Evolutionary conservation across 2,329 filamentous ascomycete species (phyloP), one percentile per base, ranked within the genome.

Genomic region (Amauroascus niger): DNA sequence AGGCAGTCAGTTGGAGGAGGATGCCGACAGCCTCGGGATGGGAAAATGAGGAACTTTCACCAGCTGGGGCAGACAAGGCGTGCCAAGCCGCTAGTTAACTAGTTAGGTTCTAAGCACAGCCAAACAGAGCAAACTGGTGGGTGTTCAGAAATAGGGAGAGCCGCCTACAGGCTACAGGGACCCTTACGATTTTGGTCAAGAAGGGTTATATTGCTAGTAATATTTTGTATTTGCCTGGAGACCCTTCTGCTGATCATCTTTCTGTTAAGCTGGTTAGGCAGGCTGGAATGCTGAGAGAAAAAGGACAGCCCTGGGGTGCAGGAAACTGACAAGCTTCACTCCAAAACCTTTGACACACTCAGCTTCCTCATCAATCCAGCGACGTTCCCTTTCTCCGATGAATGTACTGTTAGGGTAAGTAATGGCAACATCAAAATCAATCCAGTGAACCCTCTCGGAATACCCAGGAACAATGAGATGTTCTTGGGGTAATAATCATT

Each of bases 401-500:
- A 53, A 58, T 13, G 54, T 41, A 24, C 14, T 47, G 48, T 56
- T 47, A 50, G 52, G 54, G 26, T 58, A 58, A 18, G 47, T 45
- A 26, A 57, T 58, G 22, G 57, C 49, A 55, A 58, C 49, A 55
- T 58, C 55, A 53, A 58, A 58, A 53, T 58, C 55, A 35, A 55
- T 54, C 57, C 55, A 58, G 8, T 57, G 11, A 35, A 57, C 55
- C 49, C 57, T 50, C 47, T 58, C 57, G 1, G 51, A n/a, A 7
- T 55, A 33, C 9, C 52, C 56, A 32, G 54, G 56, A 30, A 59
- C 41, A 35, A 59, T 58, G 40, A 56, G 11, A 56, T 54, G 40
- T 59, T 59, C 53, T 58, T 59, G 14, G 53, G 57, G 52, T 59
- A 58, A 39, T 48, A 37, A 30, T 57, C 57, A 54, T 58, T 59